These are phyloP conservation scores for Phytophthora megakarya DNA, from an alignment of 352 stramenopile genomes.

Conservation along the genomic window DNA sequence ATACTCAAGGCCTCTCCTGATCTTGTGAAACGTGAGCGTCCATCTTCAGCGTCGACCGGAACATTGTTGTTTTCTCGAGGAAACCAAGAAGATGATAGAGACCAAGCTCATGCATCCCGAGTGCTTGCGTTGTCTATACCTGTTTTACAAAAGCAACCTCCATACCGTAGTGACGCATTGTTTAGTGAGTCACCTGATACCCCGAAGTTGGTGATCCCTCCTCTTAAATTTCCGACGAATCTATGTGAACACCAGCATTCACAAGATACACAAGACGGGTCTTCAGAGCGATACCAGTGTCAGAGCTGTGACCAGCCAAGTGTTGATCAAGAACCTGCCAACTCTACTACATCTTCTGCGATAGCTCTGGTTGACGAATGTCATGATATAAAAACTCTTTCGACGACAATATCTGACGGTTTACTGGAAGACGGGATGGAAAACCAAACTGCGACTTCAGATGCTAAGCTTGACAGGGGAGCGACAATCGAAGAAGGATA, in stretches of 20 bases:
- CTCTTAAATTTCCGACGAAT: conserved; percentile 21
- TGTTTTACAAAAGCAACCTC: not conserved
- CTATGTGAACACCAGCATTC: conserved; percentile 18
- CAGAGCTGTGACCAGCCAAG: not conserved
- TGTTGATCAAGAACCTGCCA: not conserved
- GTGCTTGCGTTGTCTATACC: not conserved
- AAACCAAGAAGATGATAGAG: conserved; percentile 18
- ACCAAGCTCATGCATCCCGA: not conserved
- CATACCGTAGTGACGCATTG: not conserved
- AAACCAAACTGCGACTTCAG: not conserved
- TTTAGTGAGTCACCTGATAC: not conserved
- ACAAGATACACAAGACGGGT: conserved; percentile 1
- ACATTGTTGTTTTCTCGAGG: not conserved
- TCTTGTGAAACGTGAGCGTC: not conserved
- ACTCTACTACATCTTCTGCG: not conserved
- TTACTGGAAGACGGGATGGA: not conserved
- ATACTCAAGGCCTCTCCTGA: not conserved
- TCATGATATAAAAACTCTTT: not conserved
- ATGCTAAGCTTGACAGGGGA: not conserved
- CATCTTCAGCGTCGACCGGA: conserved; percentile 7
- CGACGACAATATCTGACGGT: not conserved
- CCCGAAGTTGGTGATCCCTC: conserved; percentile 19
- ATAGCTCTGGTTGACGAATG: not conserved
- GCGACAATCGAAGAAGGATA: conserved; percentile 17
- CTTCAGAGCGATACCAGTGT: not conserved